Percentiles rank a stretch among this genome's conserved stretches.
Conservation (phyloP, 2,329 filamentous ascomycete species). For the Aureobasidium namibiae region DNA sequence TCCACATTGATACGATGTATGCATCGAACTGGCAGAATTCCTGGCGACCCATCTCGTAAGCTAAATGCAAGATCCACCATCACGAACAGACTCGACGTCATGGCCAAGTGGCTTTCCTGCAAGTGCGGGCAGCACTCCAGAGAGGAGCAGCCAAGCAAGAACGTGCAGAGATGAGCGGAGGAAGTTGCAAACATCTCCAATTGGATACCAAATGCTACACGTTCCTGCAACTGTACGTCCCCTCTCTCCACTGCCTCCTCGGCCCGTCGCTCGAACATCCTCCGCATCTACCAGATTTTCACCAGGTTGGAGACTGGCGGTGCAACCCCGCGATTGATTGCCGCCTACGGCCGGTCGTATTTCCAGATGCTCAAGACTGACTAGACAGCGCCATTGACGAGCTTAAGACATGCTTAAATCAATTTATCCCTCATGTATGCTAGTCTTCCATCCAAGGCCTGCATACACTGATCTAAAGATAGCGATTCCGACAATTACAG, state of each 20-base stretch:
- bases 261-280: neutral
- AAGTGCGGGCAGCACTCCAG: neutral
- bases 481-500: neutral
- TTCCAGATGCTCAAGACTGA: neutral
- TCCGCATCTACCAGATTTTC: neutral
- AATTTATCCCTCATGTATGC: neutral
- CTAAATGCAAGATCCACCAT: neutral
- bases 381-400: neutral
- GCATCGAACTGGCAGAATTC: neutral
- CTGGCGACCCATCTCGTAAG: neutral
- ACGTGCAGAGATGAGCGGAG: neutral
- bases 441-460: neutral
- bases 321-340: neutral
- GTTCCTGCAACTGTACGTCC: neutral
- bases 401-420: neutral
- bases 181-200: neutral
- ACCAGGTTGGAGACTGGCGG: neutral
- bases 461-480: slow-evolving; percentile 4
- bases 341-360: neutral
- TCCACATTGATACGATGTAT: neutral
- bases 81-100: neutral
- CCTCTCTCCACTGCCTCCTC: neutral
- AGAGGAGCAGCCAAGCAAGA: neutral
- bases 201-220: neutral
- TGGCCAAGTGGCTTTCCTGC: neutral